Percentiles rank a stretch among this genome's conserved stretches.
Conservation (phyloP, 192 early-diverging fungal species). For the Podila horticola region DNA sequence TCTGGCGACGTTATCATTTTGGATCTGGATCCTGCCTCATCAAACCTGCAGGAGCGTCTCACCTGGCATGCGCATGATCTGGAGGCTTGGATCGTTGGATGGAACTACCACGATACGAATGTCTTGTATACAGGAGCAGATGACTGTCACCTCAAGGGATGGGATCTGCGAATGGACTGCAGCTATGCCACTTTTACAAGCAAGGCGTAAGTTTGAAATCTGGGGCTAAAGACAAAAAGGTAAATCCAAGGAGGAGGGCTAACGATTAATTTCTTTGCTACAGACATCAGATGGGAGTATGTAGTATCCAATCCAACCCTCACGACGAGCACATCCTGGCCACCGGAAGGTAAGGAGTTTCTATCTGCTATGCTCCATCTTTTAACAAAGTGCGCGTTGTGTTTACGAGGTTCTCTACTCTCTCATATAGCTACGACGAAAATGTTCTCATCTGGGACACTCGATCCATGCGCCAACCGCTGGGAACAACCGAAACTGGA, state of each 20-base stretch:
- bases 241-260: no score
- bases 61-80: constrained; percentile 88
- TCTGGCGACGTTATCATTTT: constrained; percentile 76
- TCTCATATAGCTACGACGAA: constrained; percentile 81
- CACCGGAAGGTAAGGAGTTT: constrained; percentile 75
- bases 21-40: constrained; percentile 52
- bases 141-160: constrained; percentile 86
- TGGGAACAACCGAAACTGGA: constrained; percentile 73
- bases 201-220: constrained; percentile 52
- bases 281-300: constrained; percentile 91
- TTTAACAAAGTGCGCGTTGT: no score
- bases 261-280: not conserved
- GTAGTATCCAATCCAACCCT: constrained; percentile 88
- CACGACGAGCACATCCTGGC: constrained; percentile 81
- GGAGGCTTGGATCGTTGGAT: constrained; percentile 95
- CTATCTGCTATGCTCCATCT: not conserved
- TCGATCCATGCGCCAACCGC: constrained; percentile 79
- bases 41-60: constrained; percentile 26
- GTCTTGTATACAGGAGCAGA: constrained; percentile 87
- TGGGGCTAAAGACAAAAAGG: no score
- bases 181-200: constrained; percentile 68
- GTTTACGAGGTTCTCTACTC: no score
- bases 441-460: constrained; percentile 91
- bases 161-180: constrained; percentile 79
- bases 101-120: constrained; percentile 81